Percentiles rank a stretch among this genome's conserved stretches.
Evolutionary conservation across 2,329 filamentous ascomycete genomes (phyloP).

Genomic region (Xylaria hypoxylon): DNA sequence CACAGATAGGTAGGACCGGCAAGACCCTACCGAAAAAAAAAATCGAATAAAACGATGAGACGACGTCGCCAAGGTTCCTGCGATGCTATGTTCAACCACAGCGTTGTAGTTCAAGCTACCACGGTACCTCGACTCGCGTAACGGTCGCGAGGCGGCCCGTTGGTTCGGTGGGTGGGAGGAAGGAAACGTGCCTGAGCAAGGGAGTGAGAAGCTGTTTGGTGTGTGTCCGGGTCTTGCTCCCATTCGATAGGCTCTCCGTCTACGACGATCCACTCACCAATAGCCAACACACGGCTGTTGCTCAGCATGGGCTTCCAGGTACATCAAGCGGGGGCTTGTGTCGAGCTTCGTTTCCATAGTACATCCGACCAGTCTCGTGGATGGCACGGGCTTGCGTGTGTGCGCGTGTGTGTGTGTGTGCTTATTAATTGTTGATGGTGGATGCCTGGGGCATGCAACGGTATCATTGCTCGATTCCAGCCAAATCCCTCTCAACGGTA

Average conservation of each 20-base stretch:
- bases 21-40: background rate
- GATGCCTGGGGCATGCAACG: slow-evolving; percentile 5
- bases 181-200: slow-evolving; percentile 35
- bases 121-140: slow-evolving; percentile 28
- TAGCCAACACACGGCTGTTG: slow-evolving; percentile 22
- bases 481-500: background rate
- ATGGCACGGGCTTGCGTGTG: slow-evolving; percentile 9
- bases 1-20: slow-evolving; percentile 12
- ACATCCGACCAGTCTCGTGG: slow-evolving; percentile 15
- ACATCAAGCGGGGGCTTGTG: slow-evolving; percentile 27
- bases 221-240: slow-evolving; percentile 25
- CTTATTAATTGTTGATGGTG: slow-evolving; percentile 15
- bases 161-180: slow-evolving; percentile 27
- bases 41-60: slow-evolving; percentile 7
- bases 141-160: slow-evolving; percentile 29
- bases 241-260: slow-evolving; percentile 30
- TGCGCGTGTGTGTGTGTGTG: slow-evolving; percentile 3
- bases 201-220: slow-evolving; percentile 14
- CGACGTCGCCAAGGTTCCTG: slow-evolving; percentile 15
- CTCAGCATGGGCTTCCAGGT: slow-evolving; percentile 20
- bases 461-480: background rate
- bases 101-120: slow-evolving; percentile 23
- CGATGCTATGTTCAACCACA: slow-evolving; percentile 25
- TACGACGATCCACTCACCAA: slow-evolving; percentile 24
- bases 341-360: slow-evolving; percentile 30